Evolutionary conservation across 768 basidiomycete species (phyloP).

Genomic region (Pleurotus giganteus): DNA sequence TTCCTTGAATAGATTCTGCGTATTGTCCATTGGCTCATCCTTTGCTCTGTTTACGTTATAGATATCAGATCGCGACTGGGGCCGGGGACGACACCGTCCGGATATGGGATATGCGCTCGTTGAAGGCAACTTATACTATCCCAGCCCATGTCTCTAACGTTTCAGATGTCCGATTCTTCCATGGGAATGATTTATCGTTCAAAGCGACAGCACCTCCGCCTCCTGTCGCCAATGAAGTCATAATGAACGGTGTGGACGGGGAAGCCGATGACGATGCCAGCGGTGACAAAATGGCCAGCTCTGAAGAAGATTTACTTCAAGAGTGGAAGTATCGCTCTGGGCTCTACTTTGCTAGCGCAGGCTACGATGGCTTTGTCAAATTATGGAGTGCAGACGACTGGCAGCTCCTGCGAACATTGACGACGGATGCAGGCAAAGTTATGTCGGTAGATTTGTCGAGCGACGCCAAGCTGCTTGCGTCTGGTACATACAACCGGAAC

Average conservation of each 20-base stretch:
- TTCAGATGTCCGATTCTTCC: constrained; percentile 94
- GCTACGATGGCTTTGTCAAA: constrained; percentile 95
- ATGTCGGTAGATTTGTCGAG: constrained; percentile 94
- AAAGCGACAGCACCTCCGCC: constrained; percentile 31
- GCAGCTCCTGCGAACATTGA: constrained; percentile 84
- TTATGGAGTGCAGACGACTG: constrained; percentile 98
- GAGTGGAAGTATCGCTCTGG: constrained; percentile 85
- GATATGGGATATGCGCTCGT: constrained; percentile 96
- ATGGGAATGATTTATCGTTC: constrained; percentile 53
- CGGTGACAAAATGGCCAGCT: constrained; percentile 32
- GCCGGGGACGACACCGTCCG: constrained; percentile 97
- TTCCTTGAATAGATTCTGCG: constrained; percentile 6
- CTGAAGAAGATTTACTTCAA: constrained; percentile 36
- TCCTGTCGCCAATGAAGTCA: constrained; percentile 33
- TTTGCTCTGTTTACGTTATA: constrained; percentile 27
- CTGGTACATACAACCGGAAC: constrained; percentile 90
- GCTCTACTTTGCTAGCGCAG: constrained; percentile 88
- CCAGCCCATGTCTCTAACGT: constrained; percentile 95
- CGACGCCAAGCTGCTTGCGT: constrained; percentile 82
- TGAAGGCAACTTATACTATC: constrained; percentile 92
- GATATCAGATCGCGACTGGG: constrained; percentile 96
- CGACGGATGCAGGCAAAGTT: constrained; percentile 96
- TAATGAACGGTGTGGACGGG: constrained; percentile 41
- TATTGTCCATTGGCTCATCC: not conserved
- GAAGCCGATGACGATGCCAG: constrained; percentile 30